Base-by-base conservation (phyloP, 2,329 filamentous ascomycete genomes). In the Dothistroma septosporum region DNA sequence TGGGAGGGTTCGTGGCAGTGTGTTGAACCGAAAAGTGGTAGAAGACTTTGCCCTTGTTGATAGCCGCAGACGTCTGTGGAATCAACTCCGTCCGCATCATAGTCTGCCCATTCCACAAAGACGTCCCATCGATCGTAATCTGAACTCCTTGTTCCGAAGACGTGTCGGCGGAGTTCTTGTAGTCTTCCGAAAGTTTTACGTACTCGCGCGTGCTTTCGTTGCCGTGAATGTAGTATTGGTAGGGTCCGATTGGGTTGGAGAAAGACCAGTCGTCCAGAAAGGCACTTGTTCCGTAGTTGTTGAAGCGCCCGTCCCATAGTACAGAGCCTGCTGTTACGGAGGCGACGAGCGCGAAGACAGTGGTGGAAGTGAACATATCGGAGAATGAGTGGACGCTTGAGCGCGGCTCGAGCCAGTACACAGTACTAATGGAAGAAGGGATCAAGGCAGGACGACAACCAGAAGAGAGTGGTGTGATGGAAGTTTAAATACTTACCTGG, bases 191-290 rank as follows among this genome's bases (percentile, higher is more conserved):
- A 1, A 89, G 78, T 67, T 84, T 85, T 66, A 89, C 80, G 74
- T 90, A 89, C 68, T 82, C 76, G 22, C 79, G 79, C 9, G 85
- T 79, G 0, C 76, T 55, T 9, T 79, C 81, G 5, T 77, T 76
- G 37, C 88, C 88, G 76, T 91, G 88, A 72, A 90, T 90, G 77
- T 90, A 90, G 79, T 88, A 90, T 74, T 90, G 87, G 76, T 88
- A 91, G 0, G 85, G 82, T 0, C 85, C 85, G 68, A 88, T 84
- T 74, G 87, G 83, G 73, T 85, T 88, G n/a, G 79, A 80, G 82
- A 83, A 90, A 9, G 64, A 68, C 68, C 76, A 88, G 46, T 81
- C 80, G 68, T 80, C 77, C 32, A 88, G 78, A 71, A 87, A 85
- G 2, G 78, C 68, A 47, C 79, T 79, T 9, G 80, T 77, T 16